phyloP scores from a whole-genome alignment of 1,284 basidiomycete genomes.

The Trametes polyzona region DNA sequence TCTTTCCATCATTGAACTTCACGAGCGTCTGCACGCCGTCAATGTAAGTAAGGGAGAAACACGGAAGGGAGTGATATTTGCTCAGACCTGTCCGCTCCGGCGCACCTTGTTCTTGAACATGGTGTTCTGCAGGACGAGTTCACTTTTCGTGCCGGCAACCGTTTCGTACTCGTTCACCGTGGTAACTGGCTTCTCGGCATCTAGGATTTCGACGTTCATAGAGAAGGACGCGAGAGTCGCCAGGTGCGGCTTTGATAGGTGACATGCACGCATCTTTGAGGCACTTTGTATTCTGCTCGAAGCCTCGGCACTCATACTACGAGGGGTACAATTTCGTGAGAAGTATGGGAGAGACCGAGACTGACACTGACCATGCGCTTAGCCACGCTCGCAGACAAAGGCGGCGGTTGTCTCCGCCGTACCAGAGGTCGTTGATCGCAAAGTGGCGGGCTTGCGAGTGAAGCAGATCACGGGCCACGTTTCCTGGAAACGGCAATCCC shows the following conservation, averaged over 20 bases:
- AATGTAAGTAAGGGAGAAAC: no score
- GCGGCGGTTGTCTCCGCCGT: constrained; percentile 1
- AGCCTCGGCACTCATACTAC: background rate
- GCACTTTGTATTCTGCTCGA: background rate
- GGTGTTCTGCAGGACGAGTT: constrained; percentile 19
- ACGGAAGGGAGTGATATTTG: background rate
- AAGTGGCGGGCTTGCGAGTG: background rate
- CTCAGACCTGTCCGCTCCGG: constrained; percentile 22
- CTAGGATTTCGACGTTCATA: constrained; percentile 27
- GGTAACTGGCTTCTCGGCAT: constrained; percentile 29
- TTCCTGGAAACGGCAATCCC: background rate
- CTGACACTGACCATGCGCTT: background rate
- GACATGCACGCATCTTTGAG: constrained; percentile 1
- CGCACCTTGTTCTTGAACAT: constrained; percentile 32
- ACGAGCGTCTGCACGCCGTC: constrained; percentile 2
- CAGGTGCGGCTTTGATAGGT: constrained; percentile 14
- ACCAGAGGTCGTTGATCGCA: constrained; percentile 11
- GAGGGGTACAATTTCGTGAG: background rate
- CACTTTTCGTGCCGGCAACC: background rate
- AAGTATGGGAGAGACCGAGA: background rate
- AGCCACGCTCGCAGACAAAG: constrained; percentile 19
- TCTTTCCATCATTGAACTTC: constrained; percentile 7
- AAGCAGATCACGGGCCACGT: background rate
- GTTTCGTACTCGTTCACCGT: constrained; percentile 32
- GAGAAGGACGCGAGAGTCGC: constrained; percentile 23